Evolutionary conservation across 1,139 yeast species (phyloP), one percentile per base, ranked within the genome.

Genomic region (Hyphopichia burtonii): DNA sequence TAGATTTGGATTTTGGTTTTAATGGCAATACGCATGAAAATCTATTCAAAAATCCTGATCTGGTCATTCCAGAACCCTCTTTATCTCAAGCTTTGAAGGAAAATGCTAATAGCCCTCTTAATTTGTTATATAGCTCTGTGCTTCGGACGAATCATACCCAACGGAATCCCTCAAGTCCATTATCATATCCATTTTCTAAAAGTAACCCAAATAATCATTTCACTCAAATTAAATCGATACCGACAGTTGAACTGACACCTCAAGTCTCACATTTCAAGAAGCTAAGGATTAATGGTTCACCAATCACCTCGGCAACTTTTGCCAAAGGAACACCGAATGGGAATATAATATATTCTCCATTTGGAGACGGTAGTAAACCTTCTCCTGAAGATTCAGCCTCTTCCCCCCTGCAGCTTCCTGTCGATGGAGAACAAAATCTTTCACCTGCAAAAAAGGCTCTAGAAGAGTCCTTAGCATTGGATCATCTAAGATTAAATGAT

Each of bases 181-280:
- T 11, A 25, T 25, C 28, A 25, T 25, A 9, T 11, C 28, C 28
- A 25, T 25, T 25, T 25, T 25, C 28, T 8, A 25, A 25, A 12
- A 9, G 11, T 10, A 25, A 10, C n/a, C n/a, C 12, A 25, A 31
- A 18, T 17, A n/a, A 14, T 12, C 30, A 38, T 5, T 25, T 38
- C 6, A 7, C 32, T 8, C 51, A 54, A 19, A 52, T 59, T 14
- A 73, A 73, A 45, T 68, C 76, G 3, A 50, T 66, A 0, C 68
- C 78, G 8, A 72, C 74, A 6, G 71, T 66, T 7, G 60, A 59
- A 38, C 71, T 55, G 56, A 61, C 69, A 1, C 55, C 63, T 17
- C 71, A 64, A 43, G 60, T 63, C 2, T 64, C 76, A 3, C 76
- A 69, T 47, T 71, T 65, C 53, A 73, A 73, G 47, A 73, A 73